These are phyloP conservation scores for Candida labiduridarum DNA, from an alignment of 1,139 yeast species.

Conservation along the genomic window DNA sequence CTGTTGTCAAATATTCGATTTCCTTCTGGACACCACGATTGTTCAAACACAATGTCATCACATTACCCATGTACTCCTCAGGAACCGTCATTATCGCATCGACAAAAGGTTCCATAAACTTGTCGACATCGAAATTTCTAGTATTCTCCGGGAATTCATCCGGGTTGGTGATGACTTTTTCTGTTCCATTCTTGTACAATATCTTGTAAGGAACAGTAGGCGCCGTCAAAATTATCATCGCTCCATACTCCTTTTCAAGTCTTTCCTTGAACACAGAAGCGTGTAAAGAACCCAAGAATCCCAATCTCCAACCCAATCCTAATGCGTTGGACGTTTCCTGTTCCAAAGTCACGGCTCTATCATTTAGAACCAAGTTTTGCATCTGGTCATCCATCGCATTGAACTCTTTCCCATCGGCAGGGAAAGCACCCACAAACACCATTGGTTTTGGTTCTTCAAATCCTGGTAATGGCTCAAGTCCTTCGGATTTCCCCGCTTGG, in stretches of 20 bases:
- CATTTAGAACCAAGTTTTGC: slow-evolving; percentile 85
- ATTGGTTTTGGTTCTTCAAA: slow-evolving; percentile 97
- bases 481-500: slow-evolving; percentile 61
- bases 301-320: slow-evolving; percentile 97
- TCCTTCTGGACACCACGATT: slow-evolving; percentile 85
- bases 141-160: slow-evolving; percentile 81
- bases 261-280: slow-evolving; percentile 94
- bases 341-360: slow-evolving; percentile 85
- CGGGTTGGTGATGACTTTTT: slow-evolving; percentile 77
- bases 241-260: slow-evolving; percentile 90
- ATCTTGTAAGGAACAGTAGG: slow-evolving; percentile 95
- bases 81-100: slow-evolving; percentile 92
- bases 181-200: slow-evolving; percentile 63
- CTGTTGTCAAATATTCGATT: slow-evolving; percentile 73
- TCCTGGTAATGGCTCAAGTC: slow-evolving; percentile 82
- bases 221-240: slow-evolving; percentile 87
- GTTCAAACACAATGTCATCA: slow-evolving; percentile 81
- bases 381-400: slow-evolving; percentile 88
- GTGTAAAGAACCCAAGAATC: slow-evolving; percentile 91
- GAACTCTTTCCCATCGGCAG: slow-evolving; percentile 92
- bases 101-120: slow-evolving; percentile 84
- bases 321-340: slow-evolving; percentile 92
- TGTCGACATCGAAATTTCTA: slow-evolving; percentile 50
- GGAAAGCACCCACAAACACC: slow-evolving; percentile 98
- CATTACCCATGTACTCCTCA: slow-evolving; percentile 82